These are phyloP conservation scores for Ploettnerulaceae sp. DNA, from an alignment of 2,329 filamentous ascomycete genomes.

Conservation along the genomic window DNA sequence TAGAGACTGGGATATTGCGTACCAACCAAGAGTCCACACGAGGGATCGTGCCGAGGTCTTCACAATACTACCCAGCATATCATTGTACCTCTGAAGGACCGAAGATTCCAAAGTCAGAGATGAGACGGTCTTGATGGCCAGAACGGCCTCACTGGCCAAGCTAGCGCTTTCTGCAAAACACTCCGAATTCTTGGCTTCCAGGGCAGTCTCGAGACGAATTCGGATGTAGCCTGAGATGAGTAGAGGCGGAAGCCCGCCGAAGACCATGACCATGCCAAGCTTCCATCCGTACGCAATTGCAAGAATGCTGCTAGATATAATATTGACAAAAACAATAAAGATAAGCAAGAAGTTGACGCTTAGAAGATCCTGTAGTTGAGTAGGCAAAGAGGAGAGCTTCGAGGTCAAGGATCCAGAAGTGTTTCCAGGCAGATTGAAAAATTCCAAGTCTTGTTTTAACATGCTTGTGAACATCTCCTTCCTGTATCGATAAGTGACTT, in stretches of 20 bases:
- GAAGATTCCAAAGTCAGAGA: constrained; percentile 79
- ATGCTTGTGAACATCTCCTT: constrained; percentile 67
- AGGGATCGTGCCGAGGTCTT: constrained; percentile 5
- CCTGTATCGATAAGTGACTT: constrained; percentile 52
- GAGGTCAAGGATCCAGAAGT: constrained; percentile 80
- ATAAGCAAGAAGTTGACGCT: constrained; percentile 41
- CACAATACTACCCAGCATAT: constrained; percentile 35
- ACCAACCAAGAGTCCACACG: constrained; percentile 10
- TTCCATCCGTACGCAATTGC: constrained; percentile 42
- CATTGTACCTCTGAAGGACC: constrained; percentile 65
- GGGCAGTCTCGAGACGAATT: constrained; percentile 39
- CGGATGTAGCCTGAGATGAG: constrained; percentile 39
- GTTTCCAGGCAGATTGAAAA: constrained; percentile 84
- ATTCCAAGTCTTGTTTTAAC: constrained; percentile 84
- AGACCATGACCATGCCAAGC: constrained; percentile 40
- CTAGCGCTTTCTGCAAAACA: constrained; percentile 61
- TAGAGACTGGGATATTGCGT: constrained; percentile 8
- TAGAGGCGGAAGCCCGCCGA: constrained; percentile 40
- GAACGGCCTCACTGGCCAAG: constrained; percentile 85
- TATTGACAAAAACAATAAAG: constrained; percentile 38
- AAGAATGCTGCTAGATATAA: constrained; percentile 38
- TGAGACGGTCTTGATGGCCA: constrained; percentile 85
- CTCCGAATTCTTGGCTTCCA: constrained; percentile 31
- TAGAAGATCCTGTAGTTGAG: constrained; percentile 47
- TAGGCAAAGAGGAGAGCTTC: constrained; percentile 78